Percentiles rank a stretch among this genome's conserved stretches.
phyloP scores from a whole-genome alignment of 805 yeast species.

The Priceomyces haplophilus region DNA sequence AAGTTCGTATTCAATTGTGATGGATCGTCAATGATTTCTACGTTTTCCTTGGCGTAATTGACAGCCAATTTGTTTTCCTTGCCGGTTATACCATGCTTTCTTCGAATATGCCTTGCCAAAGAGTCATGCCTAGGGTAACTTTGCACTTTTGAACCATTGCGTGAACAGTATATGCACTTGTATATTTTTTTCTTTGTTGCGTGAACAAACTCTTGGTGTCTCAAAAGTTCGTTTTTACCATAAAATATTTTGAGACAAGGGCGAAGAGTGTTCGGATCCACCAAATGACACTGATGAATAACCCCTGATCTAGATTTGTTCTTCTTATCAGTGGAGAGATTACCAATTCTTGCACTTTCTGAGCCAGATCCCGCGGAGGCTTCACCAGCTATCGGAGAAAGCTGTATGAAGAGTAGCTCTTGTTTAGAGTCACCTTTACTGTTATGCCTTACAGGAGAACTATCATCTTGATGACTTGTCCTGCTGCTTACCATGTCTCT shows the following conservation, averaged over 20 bases:
- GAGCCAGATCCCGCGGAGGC: background rate
- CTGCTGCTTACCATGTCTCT: slow-evolving; percentile 5
- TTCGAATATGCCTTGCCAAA: slow-evolving; percentile 40
- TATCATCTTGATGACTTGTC: background rate
- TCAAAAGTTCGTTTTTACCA: slow-evolving; percentile 41
- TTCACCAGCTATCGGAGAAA: slow-evolving; percentile 3
- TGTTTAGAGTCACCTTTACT: slow-evolving; percentile 1
- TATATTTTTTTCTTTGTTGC: slow-evolving; percentile 42
- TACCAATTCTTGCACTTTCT: slow-evolving; percentile 7
- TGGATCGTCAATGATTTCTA: slow-evolving; percentile 35
- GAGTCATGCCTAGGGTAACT: slow-evolving; percentile 45
- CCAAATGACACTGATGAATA: slow-evolving; percentile 41
- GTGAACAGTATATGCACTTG: slow-evolving; percentile 39
- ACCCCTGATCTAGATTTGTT: slow-evolving; percentile 21
- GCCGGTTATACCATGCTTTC: slow-evolving; percentile 45
- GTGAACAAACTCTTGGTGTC: slow-evolving; percentile 47
- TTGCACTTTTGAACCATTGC: slow-evolving; percentile 33
- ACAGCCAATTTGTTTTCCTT: slow-evolving; percentile 44
- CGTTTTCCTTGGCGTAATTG: slow-evolving; percentile 42
- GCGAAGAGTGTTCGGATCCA: slow-evolving; percentile 29
- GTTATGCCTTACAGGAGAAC: background rate
- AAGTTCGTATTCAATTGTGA: slow-evolving; percentile 9
- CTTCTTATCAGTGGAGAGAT: slow-evolving; percentile 10
- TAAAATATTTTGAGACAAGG: slow-evolving; percentile 41
- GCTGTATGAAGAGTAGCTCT: slow-evolving; percentile 3